Evolutionary conservation across 2,329 filamentous ascomycete genomes (phyloP).

Genomic region (Ceratocystis colombiana): DNA sequence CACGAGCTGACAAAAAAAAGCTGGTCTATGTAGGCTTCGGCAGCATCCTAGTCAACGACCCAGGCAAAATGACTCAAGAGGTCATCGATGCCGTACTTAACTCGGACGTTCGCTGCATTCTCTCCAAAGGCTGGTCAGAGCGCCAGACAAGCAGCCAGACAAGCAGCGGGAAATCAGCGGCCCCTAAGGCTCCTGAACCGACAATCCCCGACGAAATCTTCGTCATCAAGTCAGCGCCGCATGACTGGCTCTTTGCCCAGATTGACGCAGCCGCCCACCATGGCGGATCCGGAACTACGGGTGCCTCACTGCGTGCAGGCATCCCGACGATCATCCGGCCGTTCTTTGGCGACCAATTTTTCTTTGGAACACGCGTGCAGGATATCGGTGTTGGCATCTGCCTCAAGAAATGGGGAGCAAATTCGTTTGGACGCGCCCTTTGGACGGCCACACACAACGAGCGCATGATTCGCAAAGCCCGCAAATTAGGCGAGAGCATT

Average conservation of each 20-base stretch:
- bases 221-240: conserved; percentile 80
- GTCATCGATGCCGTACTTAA: conserved; percentile 84
- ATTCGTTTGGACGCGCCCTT: conserved; percentile 70
- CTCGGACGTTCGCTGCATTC: conserved; percentile 84
- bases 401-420: conserved; percentile 81
- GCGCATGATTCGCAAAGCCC: conserved; percentile 82
- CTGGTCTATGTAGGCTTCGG: conserved; percentile 96
- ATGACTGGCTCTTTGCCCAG: conserved; percentile 92
- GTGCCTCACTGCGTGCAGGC: conserved; percentile 80
- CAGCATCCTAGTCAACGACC: conserved; percentile 87
- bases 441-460: conserved; percentile 88
- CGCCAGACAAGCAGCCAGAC: conserved; percentile 41
- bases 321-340: conserved; percentile 91
- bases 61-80: conserved; percentile 78
- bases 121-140: conserved; percentile 97
- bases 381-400: conserved; percentile 87
- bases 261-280: conserved; percentile 93
- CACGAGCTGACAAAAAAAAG: conserved; percentile 73
- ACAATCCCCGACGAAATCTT: conserved; percentile 71
- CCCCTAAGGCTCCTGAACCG: conserved; percentile 44
- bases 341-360: conserved; percentile 97
- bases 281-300: conserved; percentile 88
- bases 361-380: conserved; percentile 82
- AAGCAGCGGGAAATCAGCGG: conserved; percentile 38
- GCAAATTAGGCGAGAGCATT: conserved; percentile 73